Base-by-base conservation (phyloP, 2,329 filamentous ascomycete species). In the Hymenoscyphus fructigenus region DNA sequence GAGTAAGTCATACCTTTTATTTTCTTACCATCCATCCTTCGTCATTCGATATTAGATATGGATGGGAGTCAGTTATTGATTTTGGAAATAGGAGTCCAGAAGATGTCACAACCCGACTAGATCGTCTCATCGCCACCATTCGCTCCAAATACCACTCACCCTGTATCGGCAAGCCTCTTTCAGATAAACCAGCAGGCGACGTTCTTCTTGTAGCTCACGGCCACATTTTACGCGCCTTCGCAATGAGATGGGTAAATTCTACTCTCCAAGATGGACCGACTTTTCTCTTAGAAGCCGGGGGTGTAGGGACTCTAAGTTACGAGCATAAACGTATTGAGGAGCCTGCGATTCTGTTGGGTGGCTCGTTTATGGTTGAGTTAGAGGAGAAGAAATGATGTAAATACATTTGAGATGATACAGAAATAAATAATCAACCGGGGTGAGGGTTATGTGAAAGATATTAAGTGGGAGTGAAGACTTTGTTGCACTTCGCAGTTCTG, bases 241-340 rank as follows among this genome's bases (percentile, higher is more conserved):
- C 93, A 6, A 91, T 94, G 82, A 84, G 93, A 36, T 97, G 93
- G 93, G 84, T 88, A 0, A 86, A 87, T 0, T 90, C 90, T 79
- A 82, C 85, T 14, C 80, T 97, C 65, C 84, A 86, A 62, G 88
- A 92, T 68, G 73, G 90, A 7, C 90, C 92, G 47, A 85, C 88
- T 5, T 87, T 97, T 75, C 82, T 97, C 67, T 80, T 97, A n/a
- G 93, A 97, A 76, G 91, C 92, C 5, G 92, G 92, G n/a, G 92
- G 91, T 70, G 88, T 95, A 0, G 91, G 91, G 0, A 91, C 90
- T 1, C 75, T 96, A 71, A 94, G 90, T 77, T 96, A 95, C 75
- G 91, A 95, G 72, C 91, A 95, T 77, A 83, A 91, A 71, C 91
- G 78, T 69, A 85, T 95, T 62, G 79, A 92, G 1, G 91, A 95